Percentiles rank a stretch among this genome's conserved stretches.
These are phyloP conservation scores for Ganoderma lucidum DNA, from an alignment of 1,284 basidiomycete species.

Conservation along the genomic window DNA sequence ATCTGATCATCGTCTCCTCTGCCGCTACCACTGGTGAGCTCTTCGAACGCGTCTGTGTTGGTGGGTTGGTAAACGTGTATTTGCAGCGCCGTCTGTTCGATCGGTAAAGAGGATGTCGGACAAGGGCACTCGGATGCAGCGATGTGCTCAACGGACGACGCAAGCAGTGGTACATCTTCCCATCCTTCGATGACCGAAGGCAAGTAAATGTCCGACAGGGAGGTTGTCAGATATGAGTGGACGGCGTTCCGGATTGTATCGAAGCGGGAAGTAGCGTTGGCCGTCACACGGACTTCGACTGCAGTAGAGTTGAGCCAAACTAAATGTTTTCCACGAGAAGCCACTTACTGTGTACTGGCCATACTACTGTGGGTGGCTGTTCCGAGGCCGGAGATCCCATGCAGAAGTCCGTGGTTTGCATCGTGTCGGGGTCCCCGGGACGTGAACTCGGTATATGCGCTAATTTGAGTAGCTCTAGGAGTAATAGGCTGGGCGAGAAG, in stretches of 20 bases:
- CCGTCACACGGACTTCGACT: conserved; percentile 87
- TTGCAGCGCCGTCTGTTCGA: conserved; percentile 69
- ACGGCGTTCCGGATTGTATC: conserved; percentile 76
- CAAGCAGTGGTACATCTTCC: conserved; percentile 76
- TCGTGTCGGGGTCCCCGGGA: conserved; percentile 9
- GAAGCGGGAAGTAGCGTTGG: conserved; percentile 72
- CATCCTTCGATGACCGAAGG: conserved; percentile 78
- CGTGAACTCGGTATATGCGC: conserved; percentile 3
- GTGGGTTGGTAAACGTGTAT: conserved; percentile 91
- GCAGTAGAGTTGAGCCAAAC: conserved; percentile 13
- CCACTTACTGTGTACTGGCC: conserved; percentile 67
- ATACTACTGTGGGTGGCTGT: conserved; percentile 44
- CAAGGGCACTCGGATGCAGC: conserved; percentile 76
- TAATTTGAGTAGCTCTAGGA: background rate
- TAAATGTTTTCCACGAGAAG: background rate
- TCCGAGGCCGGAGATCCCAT: conserved; percentile 36
- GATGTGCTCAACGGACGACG: conserved; percentile 80
- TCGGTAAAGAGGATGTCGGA: conserved; percentile 58
- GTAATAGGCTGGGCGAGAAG: background rate
- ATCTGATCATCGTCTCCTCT: conserved; percentile 77
- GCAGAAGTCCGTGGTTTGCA: conserved; percentile 35
- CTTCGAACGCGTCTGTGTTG: conserved; percentile 75
- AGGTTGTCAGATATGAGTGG: conserved; percentile 63
- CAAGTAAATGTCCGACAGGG: conserved; percentile 67
- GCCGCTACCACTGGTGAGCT: conserved; percentile 73